These are phyloP conservation scores for Amanita subjunquillea DNA, from an alignment of 768 basidiomycete genomes.

Conservation along the genomic window DNA sequence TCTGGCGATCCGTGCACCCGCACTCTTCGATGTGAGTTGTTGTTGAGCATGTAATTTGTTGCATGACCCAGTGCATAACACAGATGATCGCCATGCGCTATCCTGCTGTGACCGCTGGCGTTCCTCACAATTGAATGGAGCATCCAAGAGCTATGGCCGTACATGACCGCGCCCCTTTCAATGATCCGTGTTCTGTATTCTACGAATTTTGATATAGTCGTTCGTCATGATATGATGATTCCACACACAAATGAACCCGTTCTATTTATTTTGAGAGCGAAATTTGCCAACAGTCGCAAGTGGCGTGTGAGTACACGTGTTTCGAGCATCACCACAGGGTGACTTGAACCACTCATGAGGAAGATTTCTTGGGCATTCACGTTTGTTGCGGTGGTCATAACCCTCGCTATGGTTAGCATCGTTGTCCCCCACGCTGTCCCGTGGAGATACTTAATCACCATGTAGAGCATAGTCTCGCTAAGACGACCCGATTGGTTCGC, in stretches of 20 bases:
- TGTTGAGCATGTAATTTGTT: background rate
- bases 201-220: background rate
- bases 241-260: background rate
- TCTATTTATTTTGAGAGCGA: too few species aligned
- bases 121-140: constrained; percentile 23
- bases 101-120: constrained; percentile 49
- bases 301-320: too few species aligned
- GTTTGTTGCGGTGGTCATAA: constrained; percentile 42
- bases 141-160: too few species aligned
- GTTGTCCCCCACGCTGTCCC: background rate
- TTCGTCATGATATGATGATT: background rate
- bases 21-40: constrained; percentile 46
- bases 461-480: constrained; percentile 48
- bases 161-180: background rate
- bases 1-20: constrained; percentile 61
- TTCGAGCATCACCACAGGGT: background rate
- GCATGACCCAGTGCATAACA: constrained; percentile 1
- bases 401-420: constrained; percentile 40
- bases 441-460: background rate
- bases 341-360: constrained; percentile 34
- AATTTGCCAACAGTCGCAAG: too few species aligned
- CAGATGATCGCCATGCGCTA: constrained; percentile 61
- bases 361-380: constrained; percentile 62
- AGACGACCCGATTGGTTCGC: constrained; percentile 57
- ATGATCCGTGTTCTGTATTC: too few species aligned